A percentile compares a stretch with the other conserved stretches of the same genome.
Conservation (phyloP, 306 rosid species). For the Begonia loranthoides region DNA sequence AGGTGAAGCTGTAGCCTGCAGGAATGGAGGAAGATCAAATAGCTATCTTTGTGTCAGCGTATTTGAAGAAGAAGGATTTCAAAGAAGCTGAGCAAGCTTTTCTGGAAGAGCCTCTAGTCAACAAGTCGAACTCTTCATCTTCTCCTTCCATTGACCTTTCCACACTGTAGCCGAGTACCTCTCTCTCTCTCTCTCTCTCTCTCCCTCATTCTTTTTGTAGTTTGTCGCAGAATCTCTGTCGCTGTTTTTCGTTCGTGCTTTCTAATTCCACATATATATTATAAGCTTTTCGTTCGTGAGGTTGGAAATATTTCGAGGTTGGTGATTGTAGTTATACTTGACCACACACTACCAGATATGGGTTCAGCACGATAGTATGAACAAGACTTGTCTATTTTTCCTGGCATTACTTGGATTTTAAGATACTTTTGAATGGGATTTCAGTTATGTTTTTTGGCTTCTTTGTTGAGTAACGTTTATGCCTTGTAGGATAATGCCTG, state of each 20-base stretch:
- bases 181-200: background rate
- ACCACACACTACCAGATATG: no score
- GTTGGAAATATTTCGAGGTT: no score
- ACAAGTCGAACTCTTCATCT: conserved; percentile 22
- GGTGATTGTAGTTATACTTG: no score
- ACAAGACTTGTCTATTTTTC: no score
- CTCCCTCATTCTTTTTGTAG: background rate
- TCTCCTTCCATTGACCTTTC: conserved; percentile 32
- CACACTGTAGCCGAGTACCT: conserved; percentile 50
- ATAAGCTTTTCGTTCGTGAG: background rate
- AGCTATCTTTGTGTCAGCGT: conserved; percentile 35
- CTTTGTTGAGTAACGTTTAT: no score
- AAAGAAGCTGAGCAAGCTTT: conserved; percentile 58
- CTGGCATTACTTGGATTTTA: no score
- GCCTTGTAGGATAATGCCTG: no score
- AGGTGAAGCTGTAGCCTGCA: background rate
- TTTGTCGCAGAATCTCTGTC: background rate
- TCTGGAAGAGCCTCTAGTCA: conserved; percentile 45
- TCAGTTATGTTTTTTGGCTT: no score
- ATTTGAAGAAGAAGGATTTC: conserved; percentile 63
- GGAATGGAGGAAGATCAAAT: conserved; percentile 60
- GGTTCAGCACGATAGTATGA: no score
- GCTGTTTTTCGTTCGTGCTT: background rate
- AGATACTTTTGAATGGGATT: no score
- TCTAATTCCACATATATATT: background rate